Percentiles rank a stretch among this genome's conserved stretches.
Evolutionary conservation across 2,329 filamentous ascomycete species (phyloP).

Genomic region (Teratosphaeria pseudoeucalypti): DNA sequence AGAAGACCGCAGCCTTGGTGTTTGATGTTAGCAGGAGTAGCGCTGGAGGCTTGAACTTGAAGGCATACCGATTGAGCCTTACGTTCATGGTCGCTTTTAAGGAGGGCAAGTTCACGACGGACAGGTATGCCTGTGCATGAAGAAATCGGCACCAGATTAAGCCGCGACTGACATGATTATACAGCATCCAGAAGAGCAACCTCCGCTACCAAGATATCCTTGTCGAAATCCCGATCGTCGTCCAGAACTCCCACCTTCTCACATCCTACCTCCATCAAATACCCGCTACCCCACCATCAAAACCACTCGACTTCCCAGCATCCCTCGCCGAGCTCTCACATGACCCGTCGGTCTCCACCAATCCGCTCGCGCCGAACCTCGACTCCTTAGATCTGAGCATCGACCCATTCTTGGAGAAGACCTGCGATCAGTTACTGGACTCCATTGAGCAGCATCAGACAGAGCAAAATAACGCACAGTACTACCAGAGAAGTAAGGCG

Average conservation of each 20-base stretch:
- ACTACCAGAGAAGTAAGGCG: constrained; percentile 85
- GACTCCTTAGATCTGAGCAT: constrained; percentile 86
- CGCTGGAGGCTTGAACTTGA: constrained; percentile 78
- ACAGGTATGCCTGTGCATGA: constrained; percentile 53
- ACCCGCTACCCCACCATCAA: constrained; percentile 51
- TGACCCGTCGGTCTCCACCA: constrained; percentile 46
- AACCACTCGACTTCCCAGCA: constrained; percentile 61
- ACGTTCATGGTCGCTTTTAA: constrained; percentile 86
- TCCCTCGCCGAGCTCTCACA: constrained; percentile 69
- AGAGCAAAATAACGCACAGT: constrained; percentile 98
- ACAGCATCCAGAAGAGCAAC: constrained; percentile 85
- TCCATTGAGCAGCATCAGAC: constrained; percentile 97
- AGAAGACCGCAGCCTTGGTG: constrained; percentile 76
- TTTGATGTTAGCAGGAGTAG: constrained; percentile 94
- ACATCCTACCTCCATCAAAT: constrained; percentile 92
- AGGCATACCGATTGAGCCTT: constrained; percentile 82
- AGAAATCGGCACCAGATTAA: not conserved
- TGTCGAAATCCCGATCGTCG: constrained; percentile 73
- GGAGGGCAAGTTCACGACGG: constrained; percentile 94
- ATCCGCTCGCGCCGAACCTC: constrained; percentile 74
- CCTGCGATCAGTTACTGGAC: constrained; percentile 88
- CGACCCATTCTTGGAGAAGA: constrained; percentile 97
- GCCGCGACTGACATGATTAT: not conserved
- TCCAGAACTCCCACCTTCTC: constrained; percentile 96
- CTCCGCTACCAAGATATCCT: constrained; percentile 90